phyloP scores from a whole-genome alignment of 805 yeast genomes.

The Komagataella kurtzmanii region DNA sequence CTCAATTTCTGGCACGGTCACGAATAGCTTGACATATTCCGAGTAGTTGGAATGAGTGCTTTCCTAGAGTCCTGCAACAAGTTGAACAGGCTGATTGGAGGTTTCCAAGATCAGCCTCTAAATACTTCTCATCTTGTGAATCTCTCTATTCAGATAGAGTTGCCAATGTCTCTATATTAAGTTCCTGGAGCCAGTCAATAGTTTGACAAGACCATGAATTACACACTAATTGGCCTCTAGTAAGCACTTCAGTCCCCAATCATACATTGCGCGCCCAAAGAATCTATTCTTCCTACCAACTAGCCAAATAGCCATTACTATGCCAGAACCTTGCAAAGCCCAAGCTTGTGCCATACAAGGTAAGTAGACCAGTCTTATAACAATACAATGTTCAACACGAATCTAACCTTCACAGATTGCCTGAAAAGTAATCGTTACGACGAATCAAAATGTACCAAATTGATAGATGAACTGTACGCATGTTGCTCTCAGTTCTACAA shows the following conservation, averaged over 20 bases:
- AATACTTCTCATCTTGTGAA: no score
- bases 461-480: conserved; percentile 56
- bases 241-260: conserved; percentile 2
- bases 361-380: conserved; percentile 14
- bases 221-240: neutral
- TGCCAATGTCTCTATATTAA: no score
- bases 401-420: conserved; percentile 32
- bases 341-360: conserved; percentile 76
- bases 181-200: no score
- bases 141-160: no score
- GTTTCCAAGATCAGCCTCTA: no score
- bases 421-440: conserved; percentile 45
- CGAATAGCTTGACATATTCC: no score
- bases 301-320: neutral
- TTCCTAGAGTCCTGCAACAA: no score
- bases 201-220: no score
- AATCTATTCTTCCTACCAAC: neutral
- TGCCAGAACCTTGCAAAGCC: conserved; percentile 47
- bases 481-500: conserved; percentile 64
- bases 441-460: conserved; percentile 60
- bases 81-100: no score
- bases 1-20: no score
- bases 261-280: neutral
- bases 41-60: no score
- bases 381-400: neutral